Evolutionary conservation across 2,329 filamentous ascomycete genomes (phyloP).

Genomic region (Penicillium thymicola): DNA sequence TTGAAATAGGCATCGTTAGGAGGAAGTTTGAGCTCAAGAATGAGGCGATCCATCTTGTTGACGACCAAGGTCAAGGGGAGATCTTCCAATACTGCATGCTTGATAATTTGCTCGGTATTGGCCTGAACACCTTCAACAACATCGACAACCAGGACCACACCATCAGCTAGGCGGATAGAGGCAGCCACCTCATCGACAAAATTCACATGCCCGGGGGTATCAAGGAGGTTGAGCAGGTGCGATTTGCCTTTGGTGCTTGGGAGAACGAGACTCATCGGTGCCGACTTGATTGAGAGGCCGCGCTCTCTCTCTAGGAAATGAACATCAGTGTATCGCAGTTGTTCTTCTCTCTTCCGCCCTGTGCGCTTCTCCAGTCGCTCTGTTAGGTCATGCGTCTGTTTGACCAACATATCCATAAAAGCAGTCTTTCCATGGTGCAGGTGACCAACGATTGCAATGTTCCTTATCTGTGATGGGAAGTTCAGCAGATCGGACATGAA

Average conservation of each 20-base stretch:
- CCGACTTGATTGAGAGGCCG: constrained; percentile 85
- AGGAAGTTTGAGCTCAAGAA: constrained; percentile 88
- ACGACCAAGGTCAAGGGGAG: constrained; percentile 85
- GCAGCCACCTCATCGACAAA: constrained; percentile 97
- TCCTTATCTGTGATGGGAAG: constrained; percentile 90
- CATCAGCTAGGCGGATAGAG: constrained; percentile 81
- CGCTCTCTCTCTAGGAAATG: constrained; percentile 85
- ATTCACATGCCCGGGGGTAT: constrained; percentile 96
- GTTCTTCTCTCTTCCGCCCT: constrained; percentile 79
- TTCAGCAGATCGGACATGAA: constrained; percentile 97
- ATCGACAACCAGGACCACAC: constrained; percentile 89
- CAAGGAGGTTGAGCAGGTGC: constrained; percentile 88
- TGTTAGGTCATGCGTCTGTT: constrained; percentile 87
- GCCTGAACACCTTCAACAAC: constrained; percentile 98
- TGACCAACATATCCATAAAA: constrained; percentile 96
- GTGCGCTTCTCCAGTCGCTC: constrained; percentile 75
- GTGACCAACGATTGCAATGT: constrained; percentile 87
- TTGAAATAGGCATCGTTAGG: constrained; percentile 98
- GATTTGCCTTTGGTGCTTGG: constrained; percentile 89
- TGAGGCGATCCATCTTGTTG: constrained; percentile 96
- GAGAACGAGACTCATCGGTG: constrained; percentile 90
- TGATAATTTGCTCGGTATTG: constrained; percentile 96
- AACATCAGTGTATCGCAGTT: constrained; percentile 90
- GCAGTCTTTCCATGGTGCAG: constrained; percentile 97
- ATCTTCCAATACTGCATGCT: constrained; percentile 86